Conservation (phyloP, 352 stramenopile species). For the Phytophthora hibernalis region DNA sequence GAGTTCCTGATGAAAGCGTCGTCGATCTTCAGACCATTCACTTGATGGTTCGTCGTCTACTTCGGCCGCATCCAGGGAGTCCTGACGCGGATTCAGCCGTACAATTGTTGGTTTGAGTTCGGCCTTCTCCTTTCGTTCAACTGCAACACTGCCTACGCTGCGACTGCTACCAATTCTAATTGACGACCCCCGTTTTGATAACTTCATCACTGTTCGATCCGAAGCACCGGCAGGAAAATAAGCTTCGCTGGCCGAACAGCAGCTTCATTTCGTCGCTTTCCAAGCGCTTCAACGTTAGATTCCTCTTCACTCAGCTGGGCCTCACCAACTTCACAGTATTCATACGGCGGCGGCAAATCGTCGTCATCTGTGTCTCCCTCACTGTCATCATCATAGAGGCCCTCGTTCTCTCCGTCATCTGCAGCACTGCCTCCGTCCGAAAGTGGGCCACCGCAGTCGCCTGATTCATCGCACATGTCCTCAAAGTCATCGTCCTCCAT, state of each 20-base stretch:
- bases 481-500: background rate
- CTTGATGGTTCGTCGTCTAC: constrained; percentile 21
- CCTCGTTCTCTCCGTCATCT: background rate
- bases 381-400: constrained; percentile 11
- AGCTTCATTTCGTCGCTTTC: background rate
- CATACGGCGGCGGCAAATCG: constrained; percentile 35
- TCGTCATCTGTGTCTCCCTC: constrained; percentile 19
- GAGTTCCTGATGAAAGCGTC: constrained; percentile 50
- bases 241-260: constrained; percentile 4
- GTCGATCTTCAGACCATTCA: constrained; percentile 54
- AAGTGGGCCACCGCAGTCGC: constrained; percentile 12
- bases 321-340: constrained; percentile 14
- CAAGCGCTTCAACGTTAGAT: background rate
- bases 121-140: constrained; percentile 15
- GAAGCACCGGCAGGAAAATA: background rate
- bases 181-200: background rate
- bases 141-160: constrained; percentile 4
- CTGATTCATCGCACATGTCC: constrained; percentile 3
- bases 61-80: constrained; percentile 14
- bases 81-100: constrained; percentile 21
- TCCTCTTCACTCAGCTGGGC: background rate
- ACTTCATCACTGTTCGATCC: background rate
- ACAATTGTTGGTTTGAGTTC: constrained; percentile 46
- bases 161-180: constrained; percentile 18
- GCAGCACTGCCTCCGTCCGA: background rate